Percentiles rank a stretch among this genome's conserved stretches.
phyloP scores from a whole-genome alignment of 2,329 filamentous ascomycete species.

The Dryadomyces sulphureus region DNA sequence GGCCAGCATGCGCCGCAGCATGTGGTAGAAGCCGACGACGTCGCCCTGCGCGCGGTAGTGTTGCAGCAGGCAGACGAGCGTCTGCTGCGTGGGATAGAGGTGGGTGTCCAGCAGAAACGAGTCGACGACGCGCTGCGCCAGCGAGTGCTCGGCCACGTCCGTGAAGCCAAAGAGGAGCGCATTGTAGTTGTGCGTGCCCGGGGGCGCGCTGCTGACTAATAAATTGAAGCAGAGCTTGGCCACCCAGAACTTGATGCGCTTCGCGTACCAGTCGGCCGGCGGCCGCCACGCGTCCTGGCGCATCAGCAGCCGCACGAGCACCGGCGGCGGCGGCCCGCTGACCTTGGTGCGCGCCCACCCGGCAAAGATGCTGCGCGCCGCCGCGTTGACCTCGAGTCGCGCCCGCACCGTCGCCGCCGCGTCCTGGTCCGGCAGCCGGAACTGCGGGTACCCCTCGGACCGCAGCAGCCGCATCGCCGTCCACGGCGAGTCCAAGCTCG shows the following conservation, averaged over 20 bases:
- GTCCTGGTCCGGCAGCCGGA: conserved; percentile 14
- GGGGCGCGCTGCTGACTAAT: conserved; percentile 43
- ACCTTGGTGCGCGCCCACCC: conserved; percentile 11
- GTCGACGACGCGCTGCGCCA: conserved; percentile 38
- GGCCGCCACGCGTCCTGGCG: background rate
- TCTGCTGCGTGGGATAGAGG: conserved; percentile 32
- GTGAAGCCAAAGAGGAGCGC: conserved; percentile 53
- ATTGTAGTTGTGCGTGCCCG: conserved; percentile 57
- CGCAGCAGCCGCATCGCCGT: conserved; percentile 18
- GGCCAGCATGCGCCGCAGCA: conserved; percentile 30
- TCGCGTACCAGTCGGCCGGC: conserved; percentile 2
- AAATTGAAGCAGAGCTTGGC: conserved; percentile 50
- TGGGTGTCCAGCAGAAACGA: conserved; percentile 30
- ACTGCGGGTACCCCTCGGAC: conserved; percentile 20
- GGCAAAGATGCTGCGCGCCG: conserved; percentile 14
- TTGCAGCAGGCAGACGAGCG: conserved; percentile 32
- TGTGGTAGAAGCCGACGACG: conserved; percentile 25
- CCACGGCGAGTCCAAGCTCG: conserved; percentile 17
- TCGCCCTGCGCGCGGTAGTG: conserved; percentile 31
- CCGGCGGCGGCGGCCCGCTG: background rate
- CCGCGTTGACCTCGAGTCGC: conserved; percentile 13
- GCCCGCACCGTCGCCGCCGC: conserved; percentile 7
- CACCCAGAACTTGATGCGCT: conserved; percentile 10
- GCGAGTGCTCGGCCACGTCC: conserved; percentile 28
- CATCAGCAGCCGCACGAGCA: too few species aligned